These are phyloP conservation scores for Fagopyrum esculentum DNA, from an alignment of 148 eudicot species.

Conservation along the genomic window DNA sequence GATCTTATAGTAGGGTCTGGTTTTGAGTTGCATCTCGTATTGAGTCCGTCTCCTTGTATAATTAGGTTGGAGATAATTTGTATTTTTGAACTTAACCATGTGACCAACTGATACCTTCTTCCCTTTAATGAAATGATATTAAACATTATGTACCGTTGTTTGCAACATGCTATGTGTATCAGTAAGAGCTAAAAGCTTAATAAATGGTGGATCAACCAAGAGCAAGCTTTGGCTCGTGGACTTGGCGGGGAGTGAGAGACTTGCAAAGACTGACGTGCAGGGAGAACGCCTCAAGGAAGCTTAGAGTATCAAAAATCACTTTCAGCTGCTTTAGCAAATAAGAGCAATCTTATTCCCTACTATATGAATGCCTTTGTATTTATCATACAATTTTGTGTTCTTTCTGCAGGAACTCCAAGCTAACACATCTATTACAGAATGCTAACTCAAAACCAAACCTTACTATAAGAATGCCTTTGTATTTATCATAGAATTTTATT, in stretches of 20 bases:
- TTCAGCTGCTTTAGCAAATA: constrained; percentile 89
- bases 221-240: constrained; percentile 99
- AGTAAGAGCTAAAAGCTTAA: constrained; percentile 74
- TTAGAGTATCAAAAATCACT: constrained; percentile 84
- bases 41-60: neutral
- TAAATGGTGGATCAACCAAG: constrained; percentile 77
- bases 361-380: neutral
- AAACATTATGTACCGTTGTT: neutral
- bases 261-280: constrained; percentile 80
- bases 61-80: constrained; percentile 59
- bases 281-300: constrained; percentile 95
- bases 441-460: too few relatives aligned
- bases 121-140: neutral
- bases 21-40: neutral
- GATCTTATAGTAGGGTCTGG: neutral
- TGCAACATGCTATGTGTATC: constrained; percentile 72
- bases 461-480: too few relatives aligned
- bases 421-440: constrained; percentile 87
- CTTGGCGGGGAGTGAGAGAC: constrained; percentile 97
- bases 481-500: too few relatives aligned
- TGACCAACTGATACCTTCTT: neutral
- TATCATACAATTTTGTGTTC: neutral
- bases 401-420: constrained; percentile 69
- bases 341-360: constrained; percentile 85
- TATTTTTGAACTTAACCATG: neutral